A percentile compares a stretch with the other conserved stretches of the same genome.
Evolutionary conservation across 108 stramenopile genomes (phyloP).

Genomic region (Cyclotella choctawhatcheeana): DNA sequence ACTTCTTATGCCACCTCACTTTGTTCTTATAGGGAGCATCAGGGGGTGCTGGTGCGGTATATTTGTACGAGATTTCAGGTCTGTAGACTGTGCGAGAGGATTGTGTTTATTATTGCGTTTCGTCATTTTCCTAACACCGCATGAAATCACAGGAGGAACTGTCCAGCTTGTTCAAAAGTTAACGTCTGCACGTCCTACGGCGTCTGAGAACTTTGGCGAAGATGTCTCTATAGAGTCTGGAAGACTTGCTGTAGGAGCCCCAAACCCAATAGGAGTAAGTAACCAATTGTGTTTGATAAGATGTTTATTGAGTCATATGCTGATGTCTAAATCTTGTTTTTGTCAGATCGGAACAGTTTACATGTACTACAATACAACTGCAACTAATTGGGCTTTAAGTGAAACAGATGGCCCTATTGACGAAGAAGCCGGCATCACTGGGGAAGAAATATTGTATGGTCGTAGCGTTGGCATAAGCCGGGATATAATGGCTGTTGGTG

Average conservation of each 20-base stretch:
- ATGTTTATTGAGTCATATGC: too few relatives aligned
- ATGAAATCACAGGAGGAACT: not conserved
- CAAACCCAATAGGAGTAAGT: constrained; percentile 3
- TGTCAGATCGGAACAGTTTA: constrained; percentile 8
- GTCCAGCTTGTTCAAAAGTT: constrained; percentile 14
- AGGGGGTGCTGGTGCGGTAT: constrained; percentile 12
- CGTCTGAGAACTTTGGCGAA: constrained; percentile 10
- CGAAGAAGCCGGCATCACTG: constrained; percentile 1
- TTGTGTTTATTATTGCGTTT: not conserved
- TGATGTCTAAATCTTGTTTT: not conserved
- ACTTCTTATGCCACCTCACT: not conserved
- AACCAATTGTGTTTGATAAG: not conserved
- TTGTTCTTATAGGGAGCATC: not conserved
- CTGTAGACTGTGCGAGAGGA: not conserved
- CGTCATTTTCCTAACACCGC: not conserved
- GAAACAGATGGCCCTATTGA: not conserved
- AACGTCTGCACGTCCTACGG: not conserved
- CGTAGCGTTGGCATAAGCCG: too few relatives aligned
- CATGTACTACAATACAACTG: constrained; percentile 3
- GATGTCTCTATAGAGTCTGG: constrained; percentile 18
- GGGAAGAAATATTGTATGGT: constrained; percentile 16
- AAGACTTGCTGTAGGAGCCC: constrained; percentile 18
- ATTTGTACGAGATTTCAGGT: constrained; percentile 7
- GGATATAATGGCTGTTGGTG: not conserved
- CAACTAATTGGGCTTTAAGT: constrained; percentile 13